Evolutionary conservation across 805 yeast species (phyloP).

Genomic region (Saccharomyces jurei): DNA sequence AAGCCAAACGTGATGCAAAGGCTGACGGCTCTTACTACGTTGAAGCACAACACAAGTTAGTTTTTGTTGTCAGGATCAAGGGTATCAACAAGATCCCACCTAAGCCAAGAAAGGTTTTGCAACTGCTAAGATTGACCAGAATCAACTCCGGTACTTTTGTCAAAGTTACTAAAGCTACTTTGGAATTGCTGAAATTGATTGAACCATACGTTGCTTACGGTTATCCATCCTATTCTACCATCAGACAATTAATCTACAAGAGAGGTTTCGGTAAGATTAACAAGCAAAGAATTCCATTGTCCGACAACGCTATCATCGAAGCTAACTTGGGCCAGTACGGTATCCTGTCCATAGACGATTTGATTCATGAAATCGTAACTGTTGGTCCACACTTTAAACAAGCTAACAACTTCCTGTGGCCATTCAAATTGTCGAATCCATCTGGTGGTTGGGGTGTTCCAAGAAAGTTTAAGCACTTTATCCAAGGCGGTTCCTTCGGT

Average conservation of each 20-base stretch:
- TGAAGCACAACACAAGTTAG: slow-evolving; percentile 89
- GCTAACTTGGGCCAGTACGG: slow-evolving; percentile 86
- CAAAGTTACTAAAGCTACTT: slow-evolving; percentile 90
- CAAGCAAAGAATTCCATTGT: slow-evolving; percentile 88
- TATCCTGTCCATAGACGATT: slow-evolving; percentile 83
- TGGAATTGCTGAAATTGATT: slow-evolving; percentile 84
- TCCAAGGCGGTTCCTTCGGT: slow-evolving; percentile 98
- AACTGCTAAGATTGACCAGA: slow-evolving; percentile 86
- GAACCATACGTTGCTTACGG: slow-evolving; percentile 97
- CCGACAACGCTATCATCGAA: slow-evolving; percentile 85
- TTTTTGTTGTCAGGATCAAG: slow-evolving; percentile 96
- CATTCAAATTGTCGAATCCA: slow-evolving; percentile 95
- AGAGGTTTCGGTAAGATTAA: slow-evolving; percentile 96
- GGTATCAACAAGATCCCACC: slow-evolving; percentile 98
- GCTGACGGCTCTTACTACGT: slow-evolving; percentile 91
- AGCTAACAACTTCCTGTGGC: slow-evolving; percentile 97
- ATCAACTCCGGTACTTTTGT: slow-evolving; percentile 93
- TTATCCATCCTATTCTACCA: slow-evolving; percentile 89
- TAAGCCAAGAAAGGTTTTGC: slow-evolving; percentile 98
- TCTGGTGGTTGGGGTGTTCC: slow-evolving; percentile 95
- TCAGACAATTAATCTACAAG: slow-evolving; percentile 91
- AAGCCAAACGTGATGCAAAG: slow-evolving; percentile 89
- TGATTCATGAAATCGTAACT: slow-evolving; percentile 91
- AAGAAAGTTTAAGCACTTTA: slow-evolving; percentile 94
- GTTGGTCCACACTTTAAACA: slow-evolving; percentile 98